phyloP scores from a whole-genome alignment of 768 basidiomycete species.

The Phanerochaete sordida region DNA sequence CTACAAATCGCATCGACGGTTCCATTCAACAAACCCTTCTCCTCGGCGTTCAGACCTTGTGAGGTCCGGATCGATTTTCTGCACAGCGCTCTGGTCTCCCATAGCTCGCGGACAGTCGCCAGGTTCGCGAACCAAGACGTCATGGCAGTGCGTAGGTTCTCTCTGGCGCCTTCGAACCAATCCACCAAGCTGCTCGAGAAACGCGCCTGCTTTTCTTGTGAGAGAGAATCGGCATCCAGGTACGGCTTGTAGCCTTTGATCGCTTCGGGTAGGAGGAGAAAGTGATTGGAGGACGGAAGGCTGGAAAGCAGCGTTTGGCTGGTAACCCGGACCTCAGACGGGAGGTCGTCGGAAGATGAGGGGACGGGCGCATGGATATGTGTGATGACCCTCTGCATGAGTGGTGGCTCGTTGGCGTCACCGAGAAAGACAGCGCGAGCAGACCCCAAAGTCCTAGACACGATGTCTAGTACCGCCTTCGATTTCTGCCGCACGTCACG shows the following conservation, averaged over 20 bases:
- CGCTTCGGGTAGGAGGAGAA: conserved; percentile 67
- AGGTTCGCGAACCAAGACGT: conserved; percentile 58
- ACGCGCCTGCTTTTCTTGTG: conserved; percentile 40
- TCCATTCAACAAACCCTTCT: conserved; percentile 40
- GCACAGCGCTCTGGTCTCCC: conserved; percentile 59
- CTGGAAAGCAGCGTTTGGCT: conserved; percentile 64
- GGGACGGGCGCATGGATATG: conserved; percentile 55
- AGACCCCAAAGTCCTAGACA: conserved; percentile 56
- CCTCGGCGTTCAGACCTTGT: conserved; percentile 43
- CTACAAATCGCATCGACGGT: conserved; percentile 54
- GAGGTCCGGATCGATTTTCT: conserved; percentile 40
- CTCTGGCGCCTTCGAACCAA: conserved; percentile 61
- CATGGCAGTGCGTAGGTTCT: conserved; percentile 42
- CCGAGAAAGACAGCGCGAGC: conserved; percentile 57
- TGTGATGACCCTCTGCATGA: conserved; percentile 56
- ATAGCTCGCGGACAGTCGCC: conserved; percentile 61
- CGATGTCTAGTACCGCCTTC: conserved; percentile 46
- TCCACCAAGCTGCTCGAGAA: conserved; percentile 46
- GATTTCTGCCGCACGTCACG: conserved; percentile 54
- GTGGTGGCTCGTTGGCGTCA: conserved; percentile 31
- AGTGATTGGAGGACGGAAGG: conserved; percentile 81
- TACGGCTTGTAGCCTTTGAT: conserved; percentile 84
- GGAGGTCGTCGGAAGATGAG: conserved; percentile 28
- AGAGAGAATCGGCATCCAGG: conserved; percentile 64
- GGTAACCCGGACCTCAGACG: conserved; percentile 55